A percentile compares a stretch with the other conserved stretches of the same genome.
These are phyloP conservation scores for Ottelia alismoides DNA, from an alignment of 106 monocot species.

Conservation along the genomic window DNA sequence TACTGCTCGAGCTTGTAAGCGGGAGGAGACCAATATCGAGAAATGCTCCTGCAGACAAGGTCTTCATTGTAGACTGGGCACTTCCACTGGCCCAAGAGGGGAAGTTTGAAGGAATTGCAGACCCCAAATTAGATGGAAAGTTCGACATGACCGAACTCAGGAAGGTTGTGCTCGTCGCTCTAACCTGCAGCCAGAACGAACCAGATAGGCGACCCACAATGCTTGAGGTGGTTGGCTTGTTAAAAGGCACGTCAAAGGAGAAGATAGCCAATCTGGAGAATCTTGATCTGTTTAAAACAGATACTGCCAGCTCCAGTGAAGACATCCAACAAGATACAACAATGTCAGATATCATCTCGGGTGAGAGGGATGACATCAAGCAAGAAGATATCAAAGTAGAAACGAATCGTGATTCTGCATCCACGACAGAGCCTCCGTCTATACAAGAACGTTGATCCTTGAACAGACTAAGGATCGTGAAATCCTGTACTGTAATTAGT, in stretches of 20 bases:
- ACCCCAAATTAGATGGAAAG: slow-evolving; percentile 27
- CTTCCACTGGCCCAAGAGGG: slow-evolving; percentile 32
- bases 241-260: slow-evolving; percentile 15
- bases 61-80: slow-evolving; percentile 36
- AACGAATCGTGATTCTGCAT: background rate
- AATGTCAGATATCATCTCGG: slow-evolving; percentile 1
- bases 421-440: background rate
- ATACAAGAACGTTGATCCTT: background rate
- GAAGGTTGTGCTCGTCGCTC: slow-evolving; percentile 39
- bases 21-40: slow-evolving; percentile 45
- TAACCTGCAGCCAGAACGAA: slow-evolving; percentile 25
- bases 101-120: slow-evolving; percentile 32
- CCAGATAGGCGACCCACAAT: slow-evolving; percentile 41
- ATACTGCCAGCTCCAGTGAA: background rate
- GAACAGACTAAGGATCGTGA: background rate
- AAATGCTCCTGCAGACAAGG: slow-evolving; percentile 10
- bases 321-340: background rate
- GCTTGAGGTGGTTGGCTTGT: slow-evolving; percentile 14
- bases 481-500: background rate
- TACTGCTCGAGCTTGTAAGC: slow-evolving; percentile 45
- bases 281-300: slow-evolving; percentile 9
- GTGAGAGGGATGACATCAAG: slow-evolving; percentile 1
- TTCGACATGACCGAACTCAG: slow-evolving; percentile 24
- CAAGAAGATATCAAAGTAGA: background rate
- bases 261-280: slow-evolving; percentile 9